Conservation (phyloP, 2,329 filamentous ascomycete genomes). For the Neonectria ditissima region DNA sequence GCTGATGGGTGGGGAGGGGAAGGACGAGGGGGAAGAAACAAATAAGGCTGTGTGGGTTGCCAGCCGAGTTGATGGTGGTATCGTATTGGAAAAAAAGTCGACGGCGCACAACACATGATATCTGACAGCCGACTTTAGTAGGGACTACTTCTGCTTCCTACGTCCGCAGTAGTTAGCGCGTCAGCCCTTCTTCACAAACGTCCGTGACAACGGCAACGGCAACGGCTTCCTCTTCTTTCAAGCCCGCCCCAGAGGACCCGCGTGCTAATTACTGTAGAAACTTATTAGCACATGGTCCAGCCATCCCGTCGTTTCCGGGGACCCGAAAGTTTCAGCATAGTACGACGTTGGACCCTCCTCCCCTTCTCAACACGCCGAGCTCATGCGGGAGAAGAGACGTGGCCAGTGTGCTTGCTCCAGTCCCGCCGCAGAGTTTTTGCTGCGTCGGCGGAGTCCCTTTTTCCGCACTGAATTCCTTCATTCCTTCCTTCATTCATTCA, state of each 20-base stretch:
- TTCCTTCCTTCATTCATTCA: neutral
- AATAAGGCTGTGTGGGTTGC: slow-evolving; percentile 10
- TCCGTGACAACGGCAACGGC: neutral
- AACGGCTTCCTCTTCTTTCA: neutral
- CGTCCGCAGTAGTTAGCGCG: neutral
- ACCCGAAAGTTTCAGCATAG: slow-evolving; percentile 17
- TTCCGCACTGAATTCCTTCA: too few relatives aligned
- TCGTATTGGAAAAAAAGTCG: slow-evolving; percentile 15
- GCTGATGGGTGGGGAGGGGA: neutral
- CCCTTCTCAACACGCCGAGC: slow-evolving; percentile 16
- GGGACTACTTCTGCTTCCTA: neutral
- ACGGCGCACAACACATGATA: slow-evolving; percentile 18
- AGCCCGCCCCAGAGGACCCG: slow-evolving; percentile 11
- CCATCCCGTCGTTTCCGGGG: slow-evolving; percentile 18
- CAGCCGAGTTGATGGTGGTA: slow-evolving; percentile 14
- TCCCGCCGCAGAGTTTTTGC: slow-evolving; percentile 23
- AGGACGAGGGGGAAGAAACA: neutral
- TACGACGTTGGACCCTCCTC: neutral
- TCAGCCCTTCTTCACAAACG: neutral
- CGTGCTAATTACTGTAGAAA: neutral
- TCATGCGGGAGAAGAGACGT: slow-evolving; percentile 17
- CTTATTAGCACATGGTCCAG: too few relatives aligned
- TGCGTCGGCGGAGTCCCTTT: slow-evolving; percentile 18
- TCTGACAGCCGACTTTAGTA: slow-evolving; percentile 15
- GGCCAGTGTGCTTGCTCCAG: slow-evolving; percentile 13